A percentile compares a stretch with the other conserved stretches of the same genome.
phyloP scores from a whole-genome alignment of 2,329 filamentous ascomycete genomes.

The Boeremia lycopersici region DNA sequence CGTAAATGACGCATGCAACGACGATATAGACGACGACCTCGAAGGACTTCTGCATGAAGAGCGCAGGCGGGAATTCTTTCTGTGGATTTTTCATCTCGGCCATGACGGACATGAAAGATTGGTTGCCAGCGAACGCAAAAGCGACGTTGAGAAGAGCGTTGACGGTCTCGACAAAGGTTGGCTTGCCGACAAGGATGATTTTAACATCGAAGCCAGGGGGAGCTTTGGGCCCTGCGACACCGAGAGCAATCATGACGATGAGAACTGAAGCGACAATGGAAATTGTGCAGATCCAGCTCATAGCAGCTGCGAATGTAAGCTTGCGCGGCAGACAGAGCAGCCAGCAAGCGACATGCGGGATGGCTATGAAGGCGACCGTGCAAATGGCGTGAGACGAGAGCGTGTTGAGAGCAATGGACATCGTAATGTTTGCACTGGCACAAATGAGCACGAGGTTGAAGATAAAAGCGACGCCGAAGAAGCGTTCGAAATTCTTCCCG shows the following conservation, averaged over 20 bases:
- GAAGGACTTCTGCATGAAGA: conserved; percentile 62
- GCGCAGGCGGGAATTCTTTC: conserved; percentile 64
- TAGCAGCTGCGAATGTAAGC: conserved; percentile 64
- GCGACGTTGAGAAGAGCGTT: conserved; percentile 63
- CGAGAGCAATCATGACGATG: conserved; percentile 71
- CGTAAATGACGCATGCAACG: conserved; percentile 72
- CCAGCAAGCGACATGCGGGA: conserved; percentile 66
- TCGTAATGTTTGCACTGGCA: conserved; percentile 36
- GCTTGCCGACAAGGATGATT: conserved; percentile 33
- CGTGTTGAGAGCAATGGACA: conserved; percentile 67
- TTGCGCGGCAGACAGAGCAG: conserved; percentile 66
- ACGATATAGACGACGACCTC: conserved; percentile 66
- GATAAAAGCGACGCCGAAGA: conserved; percentile 32
- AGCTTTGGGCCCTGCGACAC: conserved; percentile 53
- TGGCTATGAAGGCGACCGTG: conserved; percentile 67
- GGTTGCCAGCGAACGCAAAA: conserved; percentile 70
- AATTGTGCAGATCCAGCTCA: conserved; percentile 61
- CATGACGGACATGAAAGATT: conserved; percentile 71
- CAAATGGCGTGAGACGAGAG: conserved; percentile 67
- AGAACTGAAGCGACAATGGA: conserved; percentile 69
- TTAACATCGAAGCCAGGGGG: conserved; percentile 35
- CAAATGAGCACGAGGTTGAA: conserved; percentile 39
- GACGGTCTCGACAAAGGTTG: conserved; percentile 35
- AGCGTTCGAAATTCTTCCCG: conserved; percentile 34
- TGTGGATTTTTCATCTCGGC: conserved; percentile 65